Conservation (phyloP, 805 yeast genomes). For the Lipomyces starkeyi region DNA sequence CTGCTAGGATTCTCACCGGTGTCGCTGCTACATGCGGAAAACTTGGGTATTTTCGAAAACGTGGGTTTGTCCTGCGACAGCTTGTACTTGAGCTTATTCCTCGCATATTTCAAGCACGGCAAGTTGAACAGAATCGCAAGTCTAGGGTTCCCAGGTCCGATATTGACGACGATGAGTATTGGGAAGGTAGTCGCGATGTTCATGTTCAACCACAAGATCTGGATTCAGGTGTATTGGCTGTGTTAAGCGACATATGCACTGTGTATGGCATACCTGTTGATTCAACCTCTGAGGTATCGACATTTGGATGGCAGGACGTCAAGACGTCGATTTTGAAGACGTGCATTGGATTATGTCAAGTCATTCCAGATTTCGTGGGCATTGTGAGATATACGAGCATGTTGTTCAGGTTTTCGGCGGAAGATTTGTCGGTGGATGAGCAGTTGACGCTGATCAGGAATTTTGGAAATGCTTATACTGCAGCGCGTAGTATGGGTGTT, state of each 20-base stretch:
- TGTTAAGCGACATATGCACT: slow-evolving; percentile 57
- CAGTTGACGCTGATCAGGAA: slow-evolving; percentile 23
- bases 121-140: slow-evolving; percentile 15
- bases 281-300: slow-evolving; percentile 29
- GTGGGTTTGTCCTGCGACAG: slow-evolving; percentile 70
- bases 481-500: slow-evolving; percentile 28
- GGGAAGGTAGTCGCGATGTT: slow-evolving; percentile 5
- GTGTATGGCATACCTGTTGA: slow-evolving; percentile 57
- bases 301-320: slow-evolving; percentile 59
- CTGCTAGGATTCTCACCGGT: slow-evolving; percentile 60
- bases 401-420: slow-evolving; percentile 28
- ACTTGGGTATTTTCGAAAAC: slow-evolving; percentile 68
- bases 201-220: slow-evolving; percentile 5
- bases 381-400: slow-evolving; percentile 42
- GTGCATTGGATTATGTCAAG: slow-evolving; percentile 60
- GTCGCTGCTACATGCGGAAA: slow-evolving; percentile 68
- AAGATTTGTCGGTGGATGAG: slow-evolving; percentile 30
- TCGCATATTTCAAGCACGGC: slow-evolving; percentile 37
- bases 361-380: slow-evolving; percentile 54
- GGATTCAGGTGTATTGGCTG: slow-evolving; percentile 48
- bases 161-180: slow-evolving; percentile 5
- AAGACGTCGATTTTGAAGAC: slow-evolving; percentile 62
- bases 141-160: background rate
- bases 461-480: slow-evolving; percentile 26
- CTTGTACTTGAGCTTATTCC: slow-evolving; percentile 55